These are phyloP conservation scores for Inga oerstediana DNA, from an alignment of 306 rosid species.

Conservation along the genomic window DNA sequence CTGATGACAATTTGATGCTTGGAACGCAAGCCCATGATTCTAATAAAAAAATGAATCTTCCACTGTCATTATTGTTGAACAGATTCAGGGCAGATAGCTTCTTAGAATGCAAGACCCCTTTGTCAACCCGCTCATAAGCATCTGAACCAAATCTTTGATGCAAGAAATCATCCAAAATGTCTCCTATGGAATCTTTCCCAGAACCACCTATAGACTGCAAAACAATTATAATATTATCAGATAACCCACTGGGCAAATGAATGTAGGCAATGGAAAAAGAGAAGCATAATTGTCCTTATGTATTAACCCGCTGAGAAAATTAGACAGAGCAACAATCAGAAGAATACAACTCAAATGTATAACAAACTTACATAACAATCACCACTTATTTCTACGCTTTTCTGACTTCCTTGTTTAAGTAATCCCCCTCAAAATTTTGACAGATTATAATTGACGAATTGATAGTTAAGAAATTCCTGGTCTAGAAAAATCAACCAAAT, in stretches of 20 bases:
- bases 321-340: not conserved
- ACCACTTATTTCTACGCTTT: not conserved
- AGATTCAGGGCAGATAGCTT: not conserved
- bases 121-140: not conserved
- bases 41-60: not conserved
- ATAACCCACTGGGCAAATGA: not conserved
- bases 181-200: not conserved
- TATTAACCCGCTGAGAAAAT: not conserved
- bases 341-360: not conserved
- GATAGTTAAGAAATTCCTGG: not conserved
- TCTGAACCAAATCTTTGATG: not conserved
- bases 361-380: not conserved
- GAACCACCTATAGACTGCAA: not conserved
- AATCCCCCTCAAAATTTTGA: not conserved
- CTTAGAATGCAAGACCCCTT: not conserved
- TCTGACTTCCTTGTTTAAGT: not conserved
- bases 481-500: not conserved
- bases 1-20: not conserved
- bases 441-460: not conserved
- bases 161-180: constrained; percentile 1
- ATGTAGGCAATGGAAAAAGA: not conserved
- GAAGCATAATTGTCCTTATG: not conserved
- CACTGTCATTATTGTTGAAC: not conserved
- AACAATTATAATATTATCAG: not conserved
- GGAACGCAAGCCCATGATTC: not conserved